Evolutionary conservation across 495 filamentous ascomycete species (phyloP).

Genomic region (Sabuloglossum arenarium): DNA sequence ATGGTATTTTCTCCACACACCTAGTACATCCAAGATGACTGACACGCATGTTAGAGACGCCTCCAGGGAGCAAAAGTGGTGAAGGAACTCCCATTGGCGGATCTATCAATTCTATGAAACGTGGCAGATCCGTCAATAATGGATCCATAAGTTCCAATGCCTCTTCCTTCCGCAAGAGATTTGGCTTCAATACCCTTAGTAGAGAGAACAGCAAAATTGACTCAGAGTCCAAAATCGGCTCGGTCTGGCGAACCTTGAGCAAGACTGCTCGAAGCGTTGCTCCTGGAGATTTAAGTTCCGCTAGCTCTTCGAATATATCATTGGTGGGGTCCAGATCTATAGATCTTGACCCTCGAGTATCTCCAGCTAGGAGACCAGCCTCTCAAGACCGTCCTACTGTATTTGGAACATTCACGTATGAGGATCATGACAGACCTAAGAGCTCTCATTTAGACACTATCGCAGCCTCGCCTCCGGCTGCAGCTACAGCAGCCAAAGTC

Average conservation of each 20-base stretch:
- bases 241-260: constrained; percentile 74
- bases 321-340: constrained; percentile 64
- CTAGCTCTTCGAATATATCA: constrained; percentile 39
- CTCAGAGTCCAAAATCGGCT: constrained; percentile 45
- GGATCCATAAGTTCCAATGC: constrained; percentile 49
- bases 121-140: constrained; percentile 24
- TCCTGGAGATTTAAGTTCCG: constrained; percentile 26
- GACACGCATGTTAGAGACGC: not conserved
- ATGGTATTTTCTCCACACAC: constrained; percentile 26
- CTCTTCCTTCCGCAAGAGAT: constrained; percentile 65
- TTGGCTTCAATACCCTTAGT: constrained; percentile 53
- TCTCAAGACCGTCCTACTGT: constrained; percentile 28
- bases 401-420: constrained; percentile 32
- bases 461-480: constrained; percentile 17
- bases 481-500: constrained; percentile 6
- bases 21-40: not conserved
- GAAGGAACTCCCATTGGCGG: constrained; percentile 16
- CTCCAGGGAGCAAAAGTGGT: constrained; percentile 2
- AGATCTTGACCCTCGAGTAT: constrained; percentile 38
- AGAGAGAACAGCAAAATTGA: constrained; percentile 60
- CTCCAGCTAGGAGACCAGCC: constrained; percentile 14
- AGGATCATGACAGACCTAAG: constrained; percentile 19
- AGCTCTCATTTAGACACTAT: constrained; percentile 27
- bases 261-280: constrained; percentile 44
- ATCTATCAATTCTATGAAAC: constrained; percentile 25